Conservation (phyloP, 1,284 basidiomycete species). For the Trametes hirsuta region DNA sequence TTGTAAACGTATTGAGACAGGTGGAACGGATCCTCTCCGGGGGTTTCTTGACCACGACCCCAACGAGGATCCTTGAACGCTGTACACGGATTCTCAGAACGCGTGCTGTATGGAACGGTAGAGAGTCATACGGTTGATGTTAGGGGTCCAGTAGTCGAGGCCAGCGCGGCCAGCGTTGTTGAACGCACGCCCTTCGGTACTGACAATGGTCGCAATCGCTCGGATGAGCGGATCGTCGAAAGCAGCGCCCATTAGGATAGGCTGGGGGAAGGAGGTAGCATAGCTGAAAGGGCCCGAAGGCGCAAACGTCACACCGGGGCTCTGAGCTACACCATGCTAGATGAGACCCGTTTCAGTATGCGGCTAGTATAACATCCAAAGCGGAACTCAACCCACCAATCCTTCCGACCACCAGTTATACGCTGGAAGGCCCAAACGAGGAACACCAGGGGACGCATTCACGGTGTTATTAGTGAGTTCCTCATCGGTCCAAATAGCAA, state of each 20-base stretch:
- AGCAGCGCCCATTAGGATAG: slow-evolving; percentile 40
- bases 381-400: slow-evolving; percentile 36
- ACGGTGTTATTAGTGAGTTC: slow-evolving; percentile 56
- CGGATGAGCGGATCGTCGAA: slow-evolving; percentile 55
- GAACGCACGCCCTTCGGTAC: slow-evolving; percentile 60
- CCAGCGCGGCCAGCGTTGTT: slow-evolving; percentile 54
- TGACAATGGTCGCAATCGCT: slow-evolving; percentile 49
- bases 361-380: neutral
- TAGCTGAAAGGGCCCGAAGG: slow-evolving; percentile 52
- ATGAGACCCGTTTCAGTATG: neutral
- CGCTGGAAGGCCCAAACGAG: slow-evolving; percentile 51
- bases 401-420: slow-evolving; percentile 63
- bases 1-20: slow-evolving; percentile 55
- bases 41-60: slow-evolving; percentile 64
- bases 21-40: slow-evolving; percentile 60
- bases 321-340: slow-evolving; percentile 53
- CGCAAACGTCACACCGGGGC: slow-evolving; percentile 55
- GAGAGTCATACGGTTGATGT: slow-evolving; percentile 47
- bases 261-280: slow-evolving; percentile 58
- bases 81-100: neutral
- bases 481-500: slow-evolving; percentile 49
- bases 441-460: slow-evolving; percentile 51
- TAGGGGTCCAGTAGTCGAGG: slow-evolving; percentile 59
- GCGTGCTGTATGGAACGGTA: too few relatives aligned
- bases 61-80: slow-evolving; percentile 62